phyloP scores from a whole-genome alignment of 495 filamentous ascomycete genomes.

The Acidomyces sp. region DNA sequence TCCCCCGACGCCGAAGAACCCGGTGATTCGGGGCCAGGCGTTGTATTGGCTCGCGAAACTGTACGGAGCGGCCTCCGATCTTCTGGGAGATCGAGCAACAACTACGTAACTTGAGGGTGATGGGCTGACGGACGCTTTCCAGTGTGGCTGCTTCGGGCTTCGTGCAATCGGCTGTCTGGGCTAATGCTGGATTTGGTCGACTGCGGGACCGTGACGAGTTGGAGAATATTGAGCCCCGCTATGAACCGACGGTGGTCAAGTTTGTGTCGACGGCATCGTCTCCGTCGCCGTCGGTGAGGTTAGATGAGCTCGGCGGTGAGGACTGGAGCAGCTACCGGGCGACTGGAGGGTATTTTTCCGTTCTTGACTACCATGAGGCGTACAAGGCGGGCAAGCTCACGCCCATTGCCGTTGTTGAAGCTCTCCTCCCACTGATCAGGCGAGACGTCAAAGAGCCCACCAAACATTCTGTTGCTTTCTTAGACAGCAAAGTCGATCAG shows the following conservation, averaged over 20 bases:
- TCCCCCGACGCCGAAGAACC: slow-evolving; percentile 20
- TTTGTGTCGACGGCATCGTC: too few relatives aligned
- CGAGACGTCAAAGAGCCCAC: slow-evolving; percentile 39
- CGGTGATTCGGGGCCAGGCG: slow-evolving; percentile 22
- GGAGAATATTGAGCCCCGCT: slow-evolving; percentile 47
- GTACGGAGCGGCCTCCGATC: too few relatives aligned
- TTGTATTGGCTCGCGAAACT: slow-evolving; percentile 21
- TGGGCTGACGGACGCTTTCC: too few relatives aligned
- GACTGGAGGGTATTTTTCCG: slow-evolving; percentile 39
- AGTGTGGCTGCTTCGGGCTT: too few relatives aligned
- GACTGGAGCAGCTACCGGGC: slow-evolving; percentile 29
- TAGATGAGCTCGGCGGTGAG: background rate
- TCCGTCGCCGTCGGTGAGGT: too few relatives aligned
- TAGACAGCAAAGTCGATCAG: slow-evolving; percentile 43
- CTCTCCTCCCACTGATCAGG: slow-evolving; percentile 55
- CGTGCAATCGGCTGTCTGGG: slow-evolving; percentile 52
- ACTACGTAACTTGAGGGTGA: too few relatives aligned
- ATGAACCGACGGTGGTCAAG: slow-evolving; percentile 68
- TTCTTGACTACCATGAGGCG: slow-evolving; percentile 60
- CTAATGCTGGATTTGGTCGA: slow-evolving; percentile 57
- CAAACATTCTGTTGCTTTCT: slow-evolving; percentile 58
- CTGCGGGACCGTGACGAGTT: slow-evolving; percentile 48
- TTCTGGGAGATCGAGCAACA: too few relatives aligned
- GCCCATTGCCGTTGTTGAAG: slow-evolving; percentile 55
- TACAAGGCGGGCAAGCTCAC: slow-evolving; percentile 58